phyloP scores from a whole-genome alignment of 2,329 filamentous ascomycete genomes.

The Plectosphaerella cucumerina region DNA sequence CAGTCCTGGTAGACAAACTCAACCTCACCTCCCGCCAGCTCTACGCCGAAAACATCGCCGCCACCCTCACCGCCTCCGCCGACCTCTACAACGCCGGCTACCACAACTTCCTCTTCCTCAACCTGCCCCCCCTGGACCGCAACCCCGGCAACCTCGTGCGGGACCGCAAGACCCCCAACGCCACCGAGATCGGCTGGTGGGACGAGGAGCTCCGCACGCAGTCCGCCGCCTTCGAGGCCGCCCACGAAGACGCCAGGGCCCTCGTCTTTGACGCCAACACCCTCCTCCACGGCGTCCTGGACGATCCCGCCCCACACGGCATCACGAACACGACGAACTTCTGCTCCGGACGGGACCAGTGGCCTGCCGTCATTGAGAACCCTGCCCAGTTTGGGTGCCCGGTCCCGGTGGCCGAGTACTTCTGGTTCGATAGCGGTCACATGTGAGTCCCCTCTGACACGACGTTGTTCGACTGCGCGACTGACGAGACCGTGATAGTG shows the following conservation, averaged over 20 bases:
- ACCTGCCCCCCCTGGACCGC: conserved; percentile 41
- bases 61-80: conserved; percentile 27
- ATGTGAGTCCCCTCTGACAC: conserved; percentile 2
- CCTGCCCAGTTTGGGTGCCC: conserved; percentile 20
- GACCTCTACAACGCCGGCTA: conserved; percentile 44
- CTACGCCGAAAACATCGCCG: conserved; percentile 38
- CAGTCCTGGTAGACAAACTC: no score
- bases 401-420: conserved; percentile 21
- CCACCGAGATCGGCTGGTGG: conserved; percentile 1
- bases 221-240: conserved; percentile 25
- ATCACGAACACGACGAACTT: conserved; percentile 22
- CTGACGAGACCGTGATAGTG: background rate
- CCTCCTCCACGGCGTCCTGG: conserved; percentile 23
- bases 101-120: conserved; percentile 46
- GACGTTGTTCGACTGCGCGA: background rate
- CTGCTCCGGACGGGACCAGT: conserved; percentile 18
- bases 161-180: background rate
- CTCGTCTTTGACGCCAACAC: conserved; percentile 25
- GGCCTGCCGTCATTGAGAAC: conserved; percentile 16
- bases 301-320: conserved; percentile 18
- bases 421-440: conserved; percentile 26
- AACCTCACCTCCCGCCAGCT: background rate
- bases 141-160: background rate
- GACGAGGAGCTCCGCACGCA: background rate
- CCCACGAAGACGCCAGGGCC: conserved; percentile 12